Conservation (phyloP, 2,329 filamentous ascomycete species). For the Pestalotiopsis sp. region DNA sequence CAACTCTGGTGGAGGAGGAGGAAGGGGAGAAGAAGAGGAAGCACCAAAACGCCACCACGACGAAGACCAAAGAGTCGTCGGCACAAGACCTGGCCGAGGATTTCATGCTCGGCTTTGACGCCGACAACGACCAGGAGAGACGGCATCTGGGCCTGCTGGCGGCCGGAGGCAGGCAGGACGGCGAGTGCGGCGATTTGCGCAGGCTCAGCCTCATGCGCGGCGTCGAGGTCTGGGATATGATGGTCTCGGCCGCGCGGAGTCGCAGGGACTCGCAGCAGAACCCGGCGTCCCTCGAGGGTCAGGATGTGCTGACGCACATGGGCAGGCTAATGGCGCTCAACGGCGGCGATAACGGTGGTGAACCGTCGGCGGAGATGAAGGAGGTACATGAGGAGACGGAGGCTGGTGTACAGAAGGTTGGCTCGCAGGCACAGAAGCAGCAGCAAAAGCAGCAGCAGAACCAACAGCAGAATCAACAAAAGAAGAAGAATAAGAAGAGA, state of each 20-base stretch:
- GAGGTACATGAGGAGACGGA: not conserved
- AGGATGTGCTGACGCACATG: slow-evolving; percentile 28
- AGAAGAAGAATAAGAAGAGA: not conserved
- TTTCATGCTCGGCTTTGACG: slow-evolving; percentile 36
- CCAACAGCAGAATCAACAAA: not conserved
- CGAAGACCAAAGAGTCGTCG: not conserved
- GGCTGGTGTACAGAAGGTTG: not conserved
- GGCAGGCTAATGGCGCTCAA: slow-evolving; percentile 16
- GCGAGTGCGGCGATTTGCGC: slow-evolving; percentile 29
- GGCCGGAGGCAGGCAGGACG: slow-evolving; percentile 23
- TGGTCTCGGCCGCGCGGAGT: slow-evolving; percentile 32
- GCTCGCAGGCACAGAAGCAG: not conserved
- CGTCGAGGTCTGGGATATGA: slow-evolving; percentile 36
- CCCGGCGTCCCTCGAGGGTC: slow-evolving; percentile 25
- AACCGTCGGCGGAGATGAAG: too few relatives aligned
- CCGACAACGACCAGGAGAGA: slow-evolving; percentile 25
- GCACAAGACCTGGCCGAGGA: slow-evolving; percentile 22
- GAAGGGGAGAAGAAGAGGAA: not conserved
- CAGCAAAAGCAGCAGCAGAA: not conserved
- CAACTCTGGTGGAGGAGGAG: not conserved
- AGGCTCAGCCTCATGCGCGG: slow-evolving; percentile 32
- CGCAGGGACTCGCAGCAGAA: slow-evolving; percentile 25
- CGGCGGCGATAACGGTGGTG: not conserved
- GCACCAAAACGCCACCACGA: not conserved
- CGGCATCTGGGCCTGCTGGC: slow-evolving; percentile 30